A percentile compares a stretch with the other conserved stretches of the same genome.
Evolutionary conservation across 1,284 basidiomycete species (phyloP).

Genomic region (Sanguinoderma infundibulare): DNA sequence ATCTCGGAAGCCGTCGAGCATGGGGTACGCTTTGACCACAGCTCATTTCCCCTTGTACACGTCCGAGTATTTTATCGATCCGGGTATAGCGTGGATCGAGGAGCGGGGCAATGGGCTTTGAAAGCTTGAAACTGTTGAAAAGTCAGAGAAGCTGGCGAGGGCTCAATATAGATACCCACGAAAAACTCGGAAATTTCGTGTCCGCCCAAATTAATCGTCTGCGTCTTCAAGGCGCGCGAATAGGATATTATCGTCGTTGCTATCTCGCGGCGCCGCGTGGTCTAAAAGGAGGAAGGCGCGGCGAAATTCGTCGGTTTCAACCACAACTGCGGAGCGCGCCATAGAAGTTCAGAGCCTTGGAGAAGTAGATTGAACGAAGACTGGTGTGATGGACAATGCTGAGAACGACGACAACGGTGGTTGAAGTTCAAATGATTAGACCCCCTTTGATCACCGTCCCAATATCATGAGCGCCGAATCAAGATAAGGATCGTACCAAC

Average conservation of each 20-base stretch:
- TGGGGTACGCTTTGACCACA: too few species aligned
- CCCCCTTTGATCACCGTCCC: too few species aligned
- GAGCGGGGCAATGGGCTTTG: neutral
- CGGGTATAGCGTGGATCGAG: neutral
- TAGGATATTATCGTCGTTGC: neutral
- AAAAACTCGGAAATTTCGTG: neutral
- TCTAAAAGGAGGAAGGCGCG: neutral
- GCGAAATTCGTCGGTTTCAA: neutral
- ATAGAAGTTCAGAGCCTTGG: too few species aligned
- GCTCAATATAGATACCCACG: neutral
- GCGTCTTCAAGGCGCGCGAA: neutral
- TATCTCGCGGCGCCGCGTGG: neutral
- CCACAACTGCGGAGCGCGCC: neutral
- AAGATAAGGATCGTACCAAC: too few species aligned
- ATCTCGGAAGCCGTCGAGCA: too few species aligned
- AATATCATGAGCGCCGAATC: too few species aligned
- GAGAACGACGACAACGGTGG: too few species aligned
- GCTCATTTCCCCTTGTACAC: too few species aligned
- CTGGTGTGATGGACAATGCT: too few species aligned
- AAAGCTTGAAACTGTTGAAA: neutral
- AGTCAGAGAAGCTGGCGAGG: neutral
- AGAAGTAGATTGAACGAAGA: too few species aligned
- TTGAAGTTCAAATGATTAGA: too few species aligned
- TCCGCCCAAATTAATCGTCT: neutral
- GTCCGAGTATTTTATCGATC: too few species aligned